Conservation (phyloP, 257 asterid species). For the Vinca minor region DNA sequence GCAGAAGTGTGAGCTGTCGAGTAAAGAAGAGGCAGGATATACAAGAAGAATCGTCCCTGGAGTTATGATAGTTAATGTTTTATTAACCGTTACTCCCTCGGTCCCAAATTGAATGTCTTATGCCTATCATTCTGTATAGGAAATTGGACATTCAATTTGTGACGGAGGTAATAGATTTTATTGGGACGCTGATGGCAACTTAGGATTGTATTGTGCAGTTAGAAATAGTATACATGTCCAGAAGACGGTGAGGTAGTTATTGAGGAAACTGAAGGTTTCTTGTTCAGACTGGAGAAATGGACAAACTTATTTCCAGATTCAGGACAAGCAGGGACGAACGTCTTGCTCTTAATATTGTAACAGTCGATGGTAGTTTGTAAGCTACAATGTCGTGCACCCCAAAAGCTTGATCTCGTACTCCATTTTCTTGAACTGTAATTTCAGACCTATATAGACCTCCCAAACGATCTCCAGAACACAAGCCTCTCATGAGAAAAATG, state of each 20-base stretch:
- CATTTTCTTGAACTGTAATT: neutral
- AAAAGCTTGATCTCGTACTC: neutral
- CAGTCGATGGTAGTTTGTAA: neutral
- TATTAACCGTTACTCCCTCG: too few relatives aligned
- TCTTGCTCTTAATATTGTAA: neutral
- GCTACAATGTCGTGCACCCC: neutral
- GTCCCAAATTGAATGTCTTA: too few relatives aligned
- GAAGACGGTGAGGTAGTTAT: neutral
- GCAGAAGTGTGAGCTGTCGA: neutral
- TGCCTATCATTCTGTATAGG: too few relatives aligned
- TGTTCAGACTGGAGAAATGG: neutral
- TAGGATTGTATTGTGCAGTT: neutral
- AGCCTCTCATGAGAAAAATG: neutral
- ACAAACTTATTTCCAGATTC: neutral
- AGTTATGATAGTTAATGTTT: neutral
- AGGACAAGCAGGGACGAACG: neutral
- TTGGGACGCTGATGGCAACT: neutral
- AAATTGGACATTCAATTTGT: too few relatives aligned
- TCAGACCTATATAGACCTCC: neutral
- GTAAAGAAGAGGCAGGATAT: neutral
- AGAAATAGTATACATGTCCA: neutral
- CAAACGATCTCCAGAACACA: neutral
- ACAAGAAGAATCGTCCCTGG: neutral
- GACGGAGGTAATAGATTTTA: too few relatives aligned
- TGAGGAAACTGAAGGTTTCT: slow-evolving; percentile 1